Evolutionary conservation across 305 asterid genomes (phyloP).

Genomic region (Petunia hybrid): DNA sequence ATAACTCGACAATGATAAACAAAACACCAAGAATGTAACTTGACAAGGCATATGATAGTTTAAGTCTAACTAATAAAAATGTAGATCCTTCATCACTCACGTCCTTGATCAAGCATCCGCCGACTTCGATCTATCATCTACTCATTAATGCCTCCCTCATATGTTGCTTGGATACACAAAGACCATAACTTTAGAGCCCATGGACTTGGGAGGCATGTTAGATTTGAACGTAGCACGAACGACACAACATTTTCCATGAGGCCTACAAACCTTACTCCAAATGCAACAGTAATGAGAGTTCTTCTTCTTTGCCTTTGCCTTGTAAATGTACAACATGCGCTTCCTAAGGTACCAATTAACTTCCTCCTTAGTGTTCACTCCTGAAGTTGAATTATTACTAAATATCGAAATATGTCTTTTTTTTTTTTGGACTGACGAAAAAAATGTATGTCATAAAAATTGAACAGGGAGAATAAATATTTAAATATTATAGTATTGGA

Average conservation of each 20-base stretch:
- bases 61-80: not conserved
- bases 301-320: conserved; percentile 87
- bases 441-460: too few relatives aligned
- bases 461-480: too few relatives aligned
- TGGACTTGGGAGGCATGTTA: conserved; percentile 87
- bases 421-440: too few relatives aligned
- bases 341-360: conserved; percentile 89
- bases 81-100: not conserved
- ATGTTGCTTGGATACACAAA: conserved; percentile 87
- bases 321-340: conserved; percentile 85
- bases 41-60: not conserved
- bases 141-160: conserved; percentile 46
- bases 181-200: conserved; percentile 85
- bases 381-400: conserved; percentile 16
- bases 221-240: conserved; percentile 86
- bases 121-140: not conserved
- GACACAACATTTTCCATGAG: conserved; percentile 86
- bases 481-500: too few relatives aligned
- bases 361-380: conserved; percentile 91
- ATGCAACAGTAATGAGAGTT: conserved; percentile 91
- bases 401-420: too few relatives aligned
- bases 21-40: not conserved
- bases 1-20: not conserved
- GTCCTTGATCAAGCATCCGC: not conserved
- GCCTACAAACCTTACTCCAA: conserved; percentile 89